These are phyloP conservation scores for Fomitopsis palustris DNA, from an alignment of 1,284 basidiomycete genomes.

Conservation along the genomic window DNA sequence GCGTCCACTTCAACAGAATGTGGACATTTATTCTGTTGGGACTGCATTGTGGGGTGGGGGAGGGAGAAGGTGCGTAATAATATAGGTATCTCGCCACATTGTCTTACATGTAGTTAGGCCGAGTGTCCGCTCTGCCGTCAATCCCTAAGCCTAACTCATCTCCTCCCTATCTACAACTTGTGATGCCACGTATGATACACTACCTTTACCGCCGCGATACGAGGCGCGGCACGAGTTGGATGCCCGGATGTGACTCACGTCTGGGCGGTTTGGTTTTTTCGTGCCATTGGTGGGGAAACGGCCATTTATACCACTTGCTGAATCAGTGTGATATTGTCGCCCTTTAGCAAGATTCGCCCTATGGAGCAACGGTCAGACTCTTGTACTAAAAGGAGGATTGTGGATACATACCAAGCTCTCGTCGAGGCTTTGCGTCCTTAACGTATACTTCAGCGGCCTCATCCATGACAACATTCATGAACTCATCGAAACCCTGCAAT, in stretches of 20 bases:
- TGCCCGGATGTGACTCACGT: constrained; percentile 15
- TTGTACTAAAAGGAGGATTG: not conserved
- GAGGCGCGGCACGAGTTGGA: not conserved
- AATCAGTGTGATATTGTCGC: constrained; percentile 95
- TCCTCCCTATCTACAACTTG: constrained; percentile 85
- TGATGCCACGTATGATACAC: constrained; percentile 29
- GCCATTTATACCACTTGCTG: constrained; percentile 54
- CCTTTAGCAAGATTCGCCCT: constrained; percentile 94
- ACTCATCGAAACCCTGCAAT: constrained; percentile 95
- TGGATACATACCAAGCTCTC: constrained; percentile 62
- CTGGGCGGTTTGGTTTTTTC: constrained; percentile 17
- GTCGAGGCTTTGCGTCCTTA: constrained; percentile 80
- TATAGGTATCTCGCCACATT: not conserved
- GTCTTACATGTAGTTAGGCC: constrained; percentile 40
- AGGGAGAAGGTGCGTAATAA: constrained; percentile 68
- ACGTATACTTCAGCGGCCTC: constrained; percentile 93
- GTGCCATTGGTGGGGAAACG: not conserved
- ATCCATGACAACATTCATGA: constrained; percentile 99
- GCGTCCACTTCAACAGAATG: constrained; percentile 88
- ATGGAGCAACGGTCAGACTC: not conserved
- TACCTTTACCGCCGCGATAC: constrained; percentile 7
- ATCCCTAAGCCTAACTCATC: constrained; percentile 63
- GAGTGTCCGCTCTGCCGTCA: constrained; percentile 90
- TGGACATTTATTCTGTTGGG: constrained; percentile 94
- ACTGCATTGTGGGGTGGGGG: constrained; percentile 85